phyloP scores from a whole-genome alignment of 2,329 filamentous ascomycete genomes.

The Penicillium sp. region DNA sequence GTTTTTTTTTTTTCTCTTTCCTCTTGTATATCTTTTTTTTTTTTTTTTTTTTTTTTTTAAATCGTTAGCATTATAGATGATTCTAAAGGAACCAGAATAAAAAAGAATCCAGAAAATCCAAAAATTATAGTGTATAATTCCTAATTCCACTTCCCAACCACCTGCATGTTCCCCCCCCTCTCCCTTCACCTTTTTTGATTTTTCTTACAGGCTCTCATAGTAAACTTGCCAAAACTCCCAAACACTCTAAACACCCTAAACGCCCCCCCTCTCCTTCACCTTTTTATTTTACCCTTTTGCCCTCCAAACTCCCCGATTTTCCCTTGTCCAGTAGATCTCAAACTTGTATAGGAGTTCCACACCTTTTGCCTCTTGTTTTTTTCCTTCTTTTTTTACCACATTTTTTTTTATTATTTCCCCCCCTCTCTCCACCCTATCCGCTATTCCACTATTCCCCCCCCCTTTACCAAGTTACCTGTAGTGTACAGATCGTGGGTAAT shows the following conservation, averaged over 20 bases:
- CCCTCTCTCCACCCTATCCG: constrained; percentile 13
- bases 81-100: not conserved
- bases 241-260: constrained; percentile 6
- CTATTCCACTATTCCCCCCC: constrained; percentile 18
- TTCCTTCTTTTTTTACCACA: constrained; percentile 17
- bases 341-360: constrained; percentile 18
- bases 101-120: constrained; percentile 9
- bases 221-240: constrained; percentile 1
- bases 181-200: not conserved
- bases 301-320: constrained; percentile 18
- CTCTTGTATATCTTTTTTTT: not conserved
- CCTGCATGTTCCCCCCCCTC: constrained; percentile 2
- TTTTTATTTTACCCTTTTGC: constrained; percentile 6
- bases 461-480: constrained; percentile 18
- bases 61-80: constrained; percentile 12
- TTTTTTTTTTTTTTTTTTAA: constrained; percentile 18
- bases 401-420: constrained; percentile 25
- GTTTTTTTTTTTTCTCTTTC: constrained; percentile 10
- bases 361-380: constrained; percentile 19
- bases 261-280: not conserved
- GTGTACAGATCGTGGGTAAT: constrained; percentile 29
- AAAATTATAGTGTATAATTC: constrained; percentile 27
- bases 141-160: constrained; percentile 9
- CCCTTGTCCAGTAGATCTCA: not conserved
- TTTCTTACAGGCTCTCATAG: not conserved